Evolutionary conservation across 257 asterid genomes (phyloP).

Genomic region (Penstemon barbatus): DNA sequence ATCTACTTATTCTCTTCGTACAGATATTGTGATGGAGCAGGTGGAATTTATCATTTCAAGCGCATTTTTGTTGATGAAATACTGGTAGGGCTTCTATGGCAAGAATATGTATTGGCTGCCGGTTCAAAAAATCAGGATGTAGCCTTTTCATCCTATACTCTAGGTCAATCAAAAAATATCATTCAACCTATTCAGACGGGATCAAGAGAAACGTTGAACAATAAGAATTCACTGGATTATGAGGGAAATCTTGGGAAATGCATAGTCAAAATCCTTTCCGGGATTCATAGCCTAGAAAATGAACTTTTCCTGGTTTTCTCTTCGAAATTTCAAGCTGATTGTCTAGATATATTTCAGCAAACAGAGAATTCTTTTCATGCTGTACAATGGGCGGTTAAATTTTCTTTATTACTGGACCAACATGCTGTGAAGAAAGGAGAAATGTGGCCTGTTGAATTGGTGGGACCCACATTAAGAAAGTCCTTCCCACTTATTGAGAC

Average conservation of each 20-base stretch:
- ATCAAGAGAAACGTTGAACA: slow-evolving; percentile 49
- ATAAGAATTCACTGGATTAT: slow-evolving; percentile 50
- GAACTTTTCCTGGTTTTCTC: slow-evolving; percentile 61
- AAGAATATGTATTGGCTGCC: slow-evolving; percentile 54
- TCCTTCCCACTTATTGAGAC: slow-evolving; percentile 55
- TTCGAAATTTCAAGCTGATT: slow-evolving; percentile 62
- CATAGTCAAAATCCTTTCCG: slow-evolving; percentile 72
- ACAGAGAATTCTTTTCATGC: slow-evolving; percentile 50
- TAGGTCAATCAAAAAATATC: slow-evolving; percentile 36
- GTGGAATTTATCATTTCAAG: slow-evolving; percentile 45
- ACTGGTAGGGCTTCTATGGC: slow-evolving; percentile 75
- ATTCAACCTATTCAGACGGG: slow-evolving; percentile 46
- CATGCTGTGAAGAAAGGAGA: slow-evolving; percentile 75
- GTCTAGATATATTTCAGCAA: slow-evolving; percentile 57
- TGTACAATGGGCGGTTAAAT: slow-evolving; percentile 51
- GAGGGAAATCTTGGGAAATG: slow-evolving; percentile 77
- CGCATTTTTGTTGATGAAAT: slow-evolving; percentile 57
- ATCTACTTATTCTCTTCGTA: slow-evolving; percentile 31
- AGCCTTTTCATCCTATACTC: slow-evolving; percentile 32
- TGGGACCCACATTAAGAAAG: slow-evolving; percentile 67
- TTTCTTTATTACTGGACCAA: slow-evolving; percentile 57
- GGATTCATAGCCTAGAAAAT: slow-evolving; percentile 47
- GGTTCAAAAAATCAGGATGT: slow-evolving; percentile 47
- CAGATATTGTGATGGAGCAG: slow-evolving; percentile 68
- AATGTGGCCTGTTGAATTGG: slow-evolving; percentile 79